Evolutionary conservation across 2,329 filamentous ascomycete genomes (phyloP).

Genomic region (Colletotrichum aenigma): DNA sequence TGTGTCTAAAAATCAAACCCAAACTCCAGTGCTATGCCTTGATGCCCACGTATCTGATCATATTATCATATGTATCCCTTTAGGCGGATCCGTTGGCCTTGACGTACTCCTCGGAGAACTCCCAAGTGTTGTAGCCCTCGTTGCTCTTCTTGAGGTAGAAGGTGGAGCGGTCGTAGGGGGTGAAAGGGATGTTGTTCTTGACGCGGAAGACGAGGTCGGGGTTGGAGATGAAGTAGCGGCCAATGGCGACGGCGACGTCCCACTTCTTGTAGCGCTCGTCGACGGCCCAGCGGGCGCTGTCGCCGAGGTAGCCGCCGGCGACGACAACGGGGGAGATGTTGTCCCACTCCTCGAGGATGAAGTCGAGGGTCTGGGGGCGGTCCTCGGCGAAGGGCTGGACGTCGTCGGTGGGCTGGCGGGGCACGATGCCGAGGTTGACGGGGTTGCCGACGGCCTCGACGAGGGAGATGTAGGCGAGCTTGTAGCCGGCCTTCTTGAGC

Average conservation of each 20-base stretch:
- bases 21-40: conserved; percentile 9
- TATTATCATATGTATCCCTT: background rate
- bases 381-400: conserved; percentile 17
- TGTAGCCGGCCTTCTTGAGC: conserved; percentile 28
- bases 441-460: conserved; percentile 37
- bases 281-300: conserved; percentile 26
- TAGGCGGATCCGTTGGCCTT: conserved; percentile 9
- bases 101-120: conserved; percentile 26
- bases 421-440: conserved; percentile 16
- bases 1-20: background rate
- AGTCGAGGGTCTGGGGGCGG: conserved; percentile 29
- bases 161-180: conserved; percentile 38
- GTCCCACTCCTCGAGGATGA: conserved; percentile 31
- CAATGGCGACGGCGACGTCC: conserved; percentile 35
- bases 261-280: conserved; percentile 29
- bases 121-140: conserved; percentile 32
- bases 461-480: conserved; percentile 38
- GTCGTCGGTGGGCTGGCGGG: conserved; percentile 20
- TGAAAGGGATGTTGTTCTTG: conserved; percentile 37
- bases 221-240: conserved; percentile 42
- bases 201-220: conserved; percentile 46
- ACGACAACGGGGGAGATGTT: conserved; percentile 31
- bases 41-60: background rate
- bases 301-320: conserved; percentile 29
- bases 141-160: conserved; percentile 39